These are phyloP conservation scores for Gryganskiella cystojenkinii DNA, from an alignment of 192 early-diverging fungal genomes.

Conservation along the genomic window DNA sequence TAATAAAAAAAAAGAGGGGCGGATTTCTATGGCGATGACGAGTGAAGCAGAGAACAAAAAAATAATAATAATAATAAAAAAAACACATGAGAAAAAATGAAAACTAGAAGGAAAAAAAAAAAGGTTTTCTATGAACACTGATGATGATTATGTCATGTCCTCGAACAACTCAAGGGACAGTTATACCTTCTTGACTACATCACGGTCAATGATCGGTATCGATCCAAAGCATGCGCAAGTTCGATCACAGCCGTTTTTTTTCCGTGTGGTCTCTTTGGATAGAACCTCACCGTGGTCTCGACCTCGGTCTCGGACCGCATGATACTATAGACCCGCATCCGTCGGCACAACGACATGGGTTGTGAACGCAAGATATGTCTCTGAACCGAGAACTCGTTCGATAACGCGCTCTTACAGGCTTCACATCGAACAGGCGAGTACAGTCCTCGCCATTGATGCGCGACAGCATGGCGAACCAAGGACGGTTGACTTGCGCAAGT, in stretches of 20 bases:
- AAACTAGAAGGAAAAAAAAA: too few relatives aligned
- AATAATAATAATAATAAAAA: background rate
- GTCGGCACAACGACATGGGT: slow-evolving; percentile 4
- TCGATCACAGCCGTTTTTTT: slow-evolving; percentile 24
- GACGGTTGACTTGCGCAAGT: slow-evolving; percentile 28
- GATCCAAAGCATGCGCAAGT: background rate
- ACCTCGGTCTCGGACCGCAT: slow-evolving; percentile 34
- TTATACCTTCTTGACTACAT: too few relatives aligned
- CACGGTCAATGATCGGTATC: background rate
- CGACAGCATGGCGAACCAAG: slow-evolving; percentile 10
- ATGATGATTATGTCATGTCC: too few relatives aligned
- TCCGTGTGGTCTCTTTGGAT: slow-evolving; percentile 33
- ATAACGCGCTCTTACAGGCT: slow-evolving; percentile 20
- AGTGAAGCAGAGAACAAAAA: background rate
- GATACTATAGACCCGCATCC: slow-evolving; percentile 40
- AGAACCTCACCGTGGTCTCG: slow-evolving; percentile 31
- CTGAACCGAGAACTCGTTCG: slow-evolving; percentile 46
- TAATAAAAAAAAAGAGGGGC: background rate
- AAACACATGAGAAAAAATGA: background rate
- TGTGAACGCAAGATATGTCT: slow-evolving; percentile 20
- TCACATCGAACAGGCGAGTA: slow-evolving; percentile 40
- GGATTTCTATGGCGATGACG: too few relatives aligned
- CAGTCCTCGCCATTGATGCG: slow-evolving; percentile 31
- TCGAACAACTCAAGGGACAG: too few relatives aligned
- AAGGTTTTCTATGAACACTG: too few relatives aligned